Evolutionary conservation across 768 basidiomycete species (phyloP).

Genomic region (Roridomyces roridus): DNA sequence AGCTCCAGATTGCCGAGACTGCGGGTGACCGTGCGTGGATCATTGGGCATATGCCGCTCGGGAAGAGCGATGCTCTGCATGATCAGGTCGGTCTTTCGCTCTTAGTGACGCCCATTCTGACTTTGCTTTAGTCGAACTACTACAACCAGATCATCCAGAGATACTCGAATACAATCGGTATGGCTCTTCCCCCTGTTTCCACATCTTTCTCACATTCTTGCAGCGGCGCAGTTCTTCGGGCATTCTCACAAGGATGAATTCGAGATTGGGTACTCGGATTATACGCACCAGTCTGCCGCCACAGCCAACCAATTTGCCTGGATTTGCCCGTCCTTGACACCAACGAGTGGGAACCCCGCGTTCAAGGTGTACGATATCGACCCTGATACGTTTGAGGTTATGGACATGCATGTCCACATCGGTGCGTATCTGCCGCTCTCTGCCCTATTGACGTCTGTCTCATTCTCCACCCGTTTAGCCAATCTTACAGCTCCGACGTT

Average conservation of each 20-base stretch:
- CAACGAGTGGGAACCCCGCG: constrained; percentile 45
- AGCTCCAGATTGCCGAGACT: constrained; percentile 46
- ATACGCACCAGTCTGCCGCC: constrained; percentile 34
- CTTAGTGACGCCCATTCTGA: background rate
- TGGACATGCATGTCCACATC: constrained; percentile 41
- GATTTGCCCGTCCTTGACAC: constrained; percentile 41
- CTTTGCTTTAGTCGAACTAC: constrained; percentile 40
- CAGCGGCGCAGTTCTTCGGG: constrained; percentile 47
- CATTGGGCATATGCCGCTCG: constrained; percentile 43
- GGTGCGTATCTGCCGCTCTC: constrained; percentile 26
- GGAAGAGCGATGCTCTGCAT: constrained; percentile 33
- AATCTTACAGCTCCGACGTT: too few species aligned
- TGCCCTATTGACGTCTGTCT: too few species aligned
- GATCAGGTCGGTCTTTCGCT: constrained; percentile 20
- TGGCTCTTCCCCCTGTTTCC: too few species aligned
- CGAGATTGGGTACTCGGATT: constrained; percentile 47
- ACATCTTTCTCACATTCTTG: too few species aligned
- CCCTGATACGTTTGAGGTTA: constrained; percentile 46
- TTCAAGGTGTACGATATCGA: constrained; percentile 50
- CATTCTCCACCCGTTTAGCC: too few species aligned
- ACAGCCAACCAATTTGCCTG: constrained; percentile 24
- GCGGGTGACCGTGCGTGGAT: constrained; percentile 46
- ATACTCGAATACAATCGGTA: constrained; percentile 41
- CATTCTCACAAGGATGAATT: constrained; percentile 50
- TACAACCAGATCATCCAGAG: constrained; percentile 48